phyloP scores from a whole-genome alignment of 176 grass and related monocot genomes.

The Pharus latifolius region DNA sequence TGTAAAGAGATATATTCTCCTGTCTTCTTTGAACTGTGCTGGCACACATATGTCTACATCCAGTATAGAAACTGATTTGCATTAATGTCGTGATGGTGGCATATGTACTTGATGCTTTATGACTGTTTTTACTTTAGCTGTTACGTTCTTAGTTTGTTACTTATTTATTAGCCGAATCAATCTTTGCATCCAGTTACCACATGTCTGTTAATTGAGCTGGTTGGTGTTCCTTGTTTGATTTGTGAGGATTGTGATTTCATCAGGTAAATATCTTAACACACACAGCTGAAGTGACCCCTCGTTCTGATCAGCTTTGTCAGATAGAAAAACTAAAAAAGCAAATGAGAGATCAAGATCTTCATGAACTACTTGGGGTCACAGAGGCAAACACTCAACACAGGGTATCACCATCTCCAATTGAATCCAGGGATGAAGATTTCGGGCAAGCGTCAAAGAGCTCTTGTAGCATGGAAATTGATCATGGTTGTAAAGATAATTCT shows the following conservation, averaged over 20 bases:
- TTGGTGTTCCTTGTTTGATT: too few species aligned
- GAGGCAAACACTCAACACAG: not conserved
- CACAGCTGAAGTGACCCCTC: constrained; percentile 33
- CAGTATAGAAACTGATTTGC: too few species aligned
- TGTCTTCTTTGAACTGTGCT: too few species aligned
- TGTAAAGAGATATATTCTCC: too few species aligned
- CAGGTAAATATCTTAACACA: constrained; percentile 80
- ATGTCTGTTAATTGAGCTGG: too few species aligned
- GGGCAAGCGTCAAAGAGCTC: not conserved
- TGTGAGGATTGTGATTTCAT: constrained; percentile 1
- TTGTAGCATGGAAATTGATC: constrained; percentile 4
- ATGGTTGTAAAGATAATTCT: not conserved
- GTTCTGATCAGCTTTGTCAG: not conserved
- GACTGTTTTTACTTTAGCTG: too few species aligned
- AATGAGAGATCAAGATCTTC: constrained; percentile 34
- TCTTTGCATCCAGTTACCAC: too few species aligned
- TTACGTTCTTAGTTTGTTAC: too few species aligned
- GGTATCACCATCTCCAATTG: not conserved
- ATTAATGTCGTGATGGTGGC: too few species aligned
- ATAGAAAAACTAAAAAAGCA: constrained; percentile 35
- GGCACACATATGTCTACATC: too few species aligned
- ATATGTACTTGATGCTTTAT: too few species aligned
- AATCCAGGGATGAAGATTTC: constrained; percentile 11
- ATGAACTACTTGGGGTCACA: constrained; percentile 14
- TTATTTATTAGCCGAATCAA: too few species aligned